These are phyloP conservation scores for Ichthyophthirius multifiliis DNA, from an alignment of 169 alveolate genomes.

Conservation along the genomic window DNA sequence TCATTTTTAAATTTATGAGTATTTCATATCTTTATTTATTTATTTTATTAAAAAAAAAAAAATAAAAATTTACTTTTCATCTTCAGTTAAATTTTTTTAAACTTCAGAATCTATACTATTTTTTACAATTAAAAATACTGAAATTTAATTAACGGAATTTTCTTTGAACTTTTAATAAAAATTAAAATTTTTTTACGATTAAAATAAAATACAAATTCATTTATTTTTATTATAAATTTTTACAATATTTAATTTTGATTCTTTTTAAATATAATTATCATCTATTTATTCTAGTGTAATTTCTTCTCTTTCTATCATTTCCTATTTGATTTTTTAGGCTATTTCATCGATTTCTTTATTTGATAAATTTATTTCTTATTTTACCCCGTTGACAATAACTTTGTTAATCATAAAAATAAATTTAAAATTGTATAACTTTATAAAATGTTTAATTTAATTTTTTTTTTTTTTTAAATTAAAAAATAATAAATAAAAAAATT, in stretches of 20 bases:
- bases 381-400: too few species aligned
- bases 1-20: not conserved
- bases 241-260: not conserved
- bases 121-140: not conserved
- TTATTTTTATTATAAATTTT: not conserved
- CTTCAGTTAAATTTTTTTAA: not conserved
- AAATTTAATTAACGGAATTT: not conserved
- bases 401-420: too few species aligned
- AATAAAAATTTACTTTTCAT: not conserved
- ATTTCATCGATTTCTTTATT: not conserved
- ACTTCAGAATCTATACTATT: not conserved
- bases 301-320: not conserved
- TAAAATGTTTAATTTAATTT: too few species aligned
- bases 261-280: not conserved
- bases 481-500: too few species aligned
- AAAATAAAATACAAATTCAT: not conserved
- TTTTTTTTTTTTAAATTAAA: too few species aligned
- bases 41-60: too few species aligned
- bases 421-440: too few species aligned
- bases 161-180: not conserved
- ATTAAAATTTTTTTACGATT: not conserved
- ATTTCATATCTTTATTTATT: not conserved
- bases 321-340: not conserved
- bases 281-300: not conserved
- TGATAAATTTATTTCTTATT: too few species aligned